Evolutionary conservation across 805 yeast species (phyloP).

Genomic region (Metschnikowia baotianmanensis): DNA sequence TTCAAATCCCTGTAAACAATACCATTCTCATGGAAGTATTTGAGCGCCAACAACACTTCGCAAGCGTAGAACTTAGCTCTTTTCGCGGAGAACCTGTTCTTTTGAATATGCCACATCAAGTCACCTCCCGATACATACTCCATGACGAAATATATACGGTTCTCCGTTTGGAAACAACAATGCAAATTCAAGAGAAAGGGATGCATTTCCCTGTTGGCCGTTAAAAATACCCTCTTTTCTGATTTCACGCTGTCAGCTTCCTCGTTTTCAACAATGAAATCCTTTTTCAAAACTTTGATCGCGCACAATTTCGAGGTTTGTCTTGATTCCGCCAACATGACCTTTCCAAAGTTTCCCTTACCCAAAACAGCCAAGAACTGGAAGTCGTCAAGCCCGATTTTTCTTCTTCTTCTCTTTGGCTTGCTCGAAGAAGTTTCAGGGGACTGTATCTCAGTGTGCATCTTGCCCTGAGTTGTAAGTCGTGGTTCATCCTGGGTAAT

Average conservation of each 20-base stretch:
- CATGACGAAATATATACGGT: conserved; percentile 97
- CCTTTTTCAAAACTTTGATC: conserved; percentile 93
- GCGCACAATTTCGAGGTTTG: conserved; percentile 83
- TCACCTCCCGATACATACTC: conserved; percentile 98
- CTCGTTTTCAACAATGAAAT: conserved; percentile 90
- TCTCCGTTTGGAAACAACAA: conserved; percentile 97
- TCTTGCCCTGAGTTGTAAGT: too few relatives aligned
- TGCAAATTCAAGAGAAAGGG: conserved; percentile 89
- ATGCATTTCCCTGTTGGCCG: conserved; percentile 83
- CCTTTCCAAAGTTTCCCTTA: conserved; percentile 98
- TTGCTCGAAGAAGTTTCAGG: conserved; percentile 22
- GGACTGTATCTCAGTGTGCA: too few relatives aligned
- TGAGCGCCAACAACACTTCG: conserved; percentile 86
- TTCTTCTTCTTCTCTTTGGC: conserved; percentile 50
- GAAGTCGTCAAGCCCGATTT: conserved; percentile 92
- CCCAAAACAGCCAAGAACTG: conserved; percentile 93
- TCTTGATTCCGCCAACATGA: conserved; percentile 93
- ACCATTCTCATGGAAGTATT: conserved; percentile 93
- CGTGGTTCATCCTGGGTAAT: conserved; percentile 1
- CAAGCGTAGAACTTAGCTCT: conserved; percentile 98
- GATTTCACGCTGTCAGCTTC: conserved; percentile 94
- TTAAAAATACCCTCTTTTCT: conserved; percentile 85
- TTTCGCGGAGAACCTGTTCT: conserved; percentile 79
- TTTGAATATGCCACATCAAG: conserved; percentile 98
- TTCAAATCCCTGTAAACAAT: conserved; percentile 95